Evolutionary conservation across 2,329 filamentous ascomycete genomes (phyloP).

Genomic region (Fusarium mundagurra): DNA sequence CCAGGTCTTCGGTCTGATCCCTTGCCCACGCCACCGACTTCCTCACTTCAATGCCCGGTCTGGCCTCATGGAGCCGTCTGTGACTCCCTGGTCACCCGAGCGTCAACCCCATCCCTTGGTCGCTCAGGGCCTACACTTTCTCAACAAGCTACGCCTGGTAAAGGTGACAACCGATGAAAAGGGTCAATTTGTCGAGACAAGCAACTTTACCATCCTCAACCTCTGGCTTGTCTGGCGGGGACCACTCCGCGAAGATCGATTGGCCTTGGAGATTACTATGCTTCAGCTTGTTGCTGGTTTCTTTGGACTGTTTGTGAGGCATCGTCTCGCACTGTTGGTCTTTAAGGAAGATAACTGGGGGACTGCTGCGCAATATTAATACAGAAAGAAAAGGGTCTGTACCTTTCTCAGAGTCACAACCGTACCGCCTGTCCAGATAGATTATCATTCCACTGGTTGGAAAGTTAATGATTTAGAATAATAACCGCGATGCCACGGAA

Average conservation of each 20-base stretch:
- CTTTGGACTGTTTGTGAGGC: conserved; percentile 85
- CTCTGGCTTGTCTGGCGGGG: conserved; percentile 97
- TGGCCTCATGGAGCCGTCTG: conserved; percentile 85
- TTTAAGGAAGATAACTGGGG: conserved; percentile 89
- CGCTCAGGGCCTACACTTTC: conserved; percentile 70
- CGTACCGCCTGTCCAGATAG: not conserved
- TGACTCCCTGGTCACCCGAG: conserved; percentile 76
- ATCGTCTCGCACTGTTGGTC: conserved; percentile 85
- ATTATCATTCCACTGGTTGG: not conserved
- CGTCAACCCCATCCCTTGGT: conserved; percentile 75
- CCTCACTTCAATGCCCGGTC: conserved; percentile 88
- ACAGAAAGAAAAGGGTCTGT: not conserved
- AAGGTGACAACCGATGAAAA: conserved; percentile 73
- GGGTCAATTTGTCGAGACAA: conserved; percentile 79
- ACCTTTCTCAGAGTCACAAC: not conserved
- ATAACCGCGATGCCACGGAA: conserved; percentile 9
- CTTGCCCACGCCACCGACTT: conserved; percentile 91
- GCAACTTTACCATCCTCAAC: conserved; percentile 93
- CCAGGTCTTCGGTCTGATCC: conserved; percentile 89
- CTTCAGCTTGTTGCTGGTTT: conserved; percentile 82
- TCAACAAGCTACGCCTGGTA: conserved; percentile 75
- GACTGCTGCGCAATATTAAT: conserved; percentile 44
- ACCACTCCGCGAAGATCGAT: conserved; percentile 84
- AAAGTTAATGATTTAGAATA: conserved; percentile 4
- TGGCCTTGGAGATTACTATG: conserved; percentile 81